These are phyloP conservation scores for Trichosporon asahii DNA, from an alignment of 1,284 basidiomycete species.

Conservation along the genomic window DNA sequence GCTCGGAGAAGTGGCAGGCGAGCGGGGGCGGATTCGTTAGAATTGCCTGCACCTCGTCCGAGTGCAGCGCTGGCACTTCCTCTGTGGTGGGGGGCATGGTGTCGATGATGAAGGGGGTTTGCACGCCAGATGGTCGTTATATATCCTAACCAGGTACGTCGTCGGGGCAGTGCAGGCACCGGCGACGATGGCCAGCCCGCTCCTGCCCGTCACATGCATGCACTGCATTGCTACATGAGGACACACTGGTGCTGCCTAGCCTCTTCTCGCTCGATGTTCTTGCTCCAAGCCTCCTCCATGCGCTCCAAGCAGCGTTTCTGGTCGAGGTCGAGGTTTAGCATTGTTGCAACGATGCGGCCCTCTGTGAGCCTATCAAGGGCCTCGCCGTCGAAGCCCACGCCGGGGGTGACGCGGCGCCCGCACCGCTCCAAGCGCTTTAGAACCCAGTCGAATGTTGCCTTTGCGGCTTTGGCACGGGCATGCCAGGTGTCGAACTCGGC, in stretches of 20 bases:
- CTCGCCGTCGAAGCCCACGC: neutral
- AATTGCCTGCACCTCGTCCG: neutral
- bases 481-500: neutral
- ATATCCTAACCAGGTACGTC: too few relatives aligned
- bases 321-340: neutral
- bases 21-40: neutral
- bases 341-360: neutral
- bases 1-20: neutral
- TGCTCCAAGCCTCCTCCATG: neutral
- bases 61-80: neutral
- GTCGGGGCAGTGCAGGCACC: too few relatives aligned
- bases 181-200: too few relatives aligned
- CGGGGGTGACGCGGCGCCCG: too few relatives aligned
- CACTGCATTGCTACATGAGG: too few relatives aligned
- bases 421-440: too few relatives aligned
- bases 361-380: neutral
- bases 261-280: too few relatives aligned
- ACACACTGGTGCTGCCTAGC: too few relatives aligned
- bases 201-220: too few relatives aligned
- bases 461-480: neutral
- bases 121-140: too few relatives aligned
- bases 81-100: neutral
- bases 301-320: neutral
- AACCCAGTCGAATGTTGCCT: neutral
- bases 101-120: too few relatives aligned